Evolutionary conservation across 495 filamentous ascomycete species (phyloP).

Genomic region (Apodospora peruviana): DNA sequence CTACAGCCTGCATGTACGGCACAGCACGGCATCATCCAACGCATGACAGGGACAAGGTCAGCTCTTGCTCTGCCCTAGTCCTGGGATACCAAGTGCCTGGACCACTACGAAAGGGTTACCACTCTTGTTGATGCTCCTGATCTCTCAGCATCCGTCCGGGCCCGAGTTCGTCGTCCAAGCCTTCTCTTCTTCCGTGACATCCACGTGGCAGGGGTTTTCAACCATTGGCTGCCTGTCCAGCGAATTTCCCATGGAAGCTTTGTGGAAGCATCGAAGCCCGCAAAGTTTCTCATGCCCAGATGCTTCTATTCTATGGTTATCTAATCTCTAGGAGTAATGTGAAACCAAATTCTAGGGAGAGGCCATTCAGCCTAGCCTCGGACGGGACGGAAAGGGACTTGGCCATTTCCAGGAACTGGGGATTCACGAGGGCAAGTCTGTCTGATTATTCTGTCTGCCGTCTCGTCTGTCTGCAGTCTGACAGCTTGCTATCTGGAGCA

Average conservation of each 20-base stretch:
- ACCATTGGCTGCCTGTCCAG: background rate
- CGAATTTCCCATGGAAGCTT: slow-evolving; percentile 4
- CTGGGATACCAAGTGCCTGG: background rate
- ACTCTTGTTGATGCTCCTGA: background rate
- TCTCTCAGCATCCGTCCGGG: background rate
- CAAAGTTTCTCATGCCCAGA: slow-evolving; percentile 16
- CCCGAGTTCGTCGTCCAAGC: background rate
- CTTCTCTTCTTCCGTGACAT: slow-evolving; percentile 12
- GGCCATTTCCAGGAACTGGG: slow-evolving; percentile 21
- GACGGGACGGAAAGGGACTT: slow-evolving; percentile 13
- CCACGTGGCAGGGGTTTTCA: slow-evolving; percentile 14
- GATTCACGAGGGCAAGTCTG: slow-evolving; percentile 3
- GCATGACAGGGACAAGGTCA: background rate
- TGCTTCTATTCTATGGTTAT: background rate
- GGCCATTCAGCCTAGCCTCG: slow-evolving; percentile 20
- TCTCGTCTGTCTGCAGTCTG: slow-evolving; percentile 12
- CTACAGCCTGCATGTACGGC: background rate
- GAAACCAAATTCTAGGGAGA: slow-evolving; percentile 12
- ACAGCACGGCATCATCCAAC: background rate
- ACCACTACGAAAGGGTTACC: background rate
- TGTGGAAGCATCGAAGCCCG: slow-evolving; percentile 4
- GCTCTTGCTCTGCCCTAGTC: background rate
- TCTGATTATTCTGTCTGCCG: slow-evolving; percentile 7
- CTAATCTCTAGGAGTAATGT: background rate
- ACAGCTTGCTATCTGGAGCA: background rate